Evolutionary conservation across 345 rosid genomes (phyloP), one percentile per base, ranked within the genome.

Genomic region (Balakata baccata): DNA sequence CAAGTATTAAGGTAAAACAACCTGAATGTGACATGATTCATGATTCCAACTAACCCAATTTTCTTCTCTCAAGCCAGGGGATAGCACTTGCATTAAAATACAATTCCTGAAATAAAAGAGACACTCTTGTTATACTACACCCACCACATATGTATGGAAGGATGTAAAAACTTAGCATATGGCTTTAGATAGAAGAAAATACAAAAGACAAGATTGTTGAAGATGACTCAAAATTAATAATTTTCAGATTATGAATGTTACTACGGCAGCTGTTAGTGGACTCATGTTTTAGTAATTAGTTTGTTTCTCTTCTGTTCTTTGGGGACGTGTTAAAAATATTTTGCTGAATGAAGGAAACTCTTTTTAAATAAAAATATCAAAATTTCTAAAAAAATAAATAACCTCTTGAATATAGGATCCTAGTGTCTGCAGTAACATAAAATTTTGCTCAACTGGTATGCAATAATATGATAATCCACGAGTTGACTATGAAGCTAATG

Each of bases 371-470:
- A 20, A 7, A 58, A 59, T 8, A 58, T 58, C 0, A 0, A 58
- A 12, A 58, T 23, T 23, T 8, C 34, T 8, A 20, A 58, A 58
- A 0, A 29, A 60, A 29, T 0, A 60, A 60, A 60, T 10, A 12
- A 60, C 14, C 37, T 4, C 25, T 17, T 18, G 11, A 2, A 62
- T 37, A 37, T 18, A 38, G 47, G 37, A 62, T 14, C 43, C 66
- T 63, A 63, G 6, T 54, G 5, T 53, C 72, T 68, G 45, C 25
- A 63, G 66, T 4, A 69, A 22, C n/a, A 38, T 54, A 53, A 53
- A 11, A 25, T 52, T 50, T 9, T 6, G 46, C 34, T 29, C 1
- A 29, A 29, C 34, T 29, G 34, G 34, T 29, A 29, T 29, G 34
- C 34, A 6, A 37, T 16, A 52, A 68, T 68, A 52, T 13, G 18